Conservation (phyloP, 495 filamentous ascomycete genomes). For the Aspergillus homomorphus region DNA sequence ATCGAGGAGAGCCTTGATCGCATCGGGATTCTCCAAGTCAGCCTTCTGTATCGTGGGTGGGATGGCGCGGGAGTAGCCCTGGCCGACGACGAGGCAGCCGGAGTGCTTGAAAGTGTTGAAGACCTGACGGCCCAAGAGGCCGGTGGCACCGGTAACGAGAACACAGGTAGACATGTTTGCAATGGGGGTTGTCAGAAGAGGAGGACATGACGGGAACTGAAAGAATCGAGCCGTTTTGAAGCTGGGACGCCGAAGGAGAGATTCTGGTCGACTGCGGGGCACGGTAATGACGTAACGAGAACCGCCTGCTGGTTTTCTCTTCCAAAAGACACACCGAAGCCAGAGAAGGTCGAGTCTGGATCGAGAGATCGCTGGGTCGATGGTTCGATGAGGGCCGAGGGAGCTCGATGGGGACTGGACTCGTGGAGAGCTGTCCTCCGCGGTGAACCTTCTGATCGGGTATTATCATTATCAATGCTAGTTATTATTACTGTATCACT, state of each 20-base stretch:
- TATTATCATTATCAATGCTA: not conserved
- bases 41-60: slow-evolving; percentile 73
- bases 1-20: slow-evolving; percentile 62
- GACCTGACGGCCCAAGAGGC: slow-evolving; percentile 78
- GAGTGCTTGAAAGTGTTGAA: slow-evolving; percentile 66
- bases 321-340: not conserved
- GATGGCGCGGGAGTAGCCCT: slow-evolving; percentile 69
- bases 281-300: slow-evolving; percentile 16
- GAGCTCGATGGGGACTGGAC: not conserved
- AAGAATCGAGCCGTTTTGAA: slow-evolving; percentile 1
- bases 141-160: slow-evolving; percentile 82
- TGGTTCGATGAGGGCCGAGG: not conserved
- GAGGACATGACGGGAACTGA: slow-evolving; percentile 11
- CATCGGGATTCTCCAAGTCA: slow-evolving; percentile 59
- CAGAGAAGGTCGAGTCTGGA: not conserved
- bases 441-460: not conserved
- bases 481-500: not conserved
- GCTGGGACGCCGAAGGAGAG: not conserved
- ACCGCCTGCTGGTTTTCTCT: not conserved
- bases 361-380: not conserved
- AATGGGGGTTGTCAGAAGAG: slow-evolving; percentile 1
- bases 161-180: slow-evolving; percentile 56
- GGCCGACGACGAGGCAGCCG: slow-evolving; percentile 77
- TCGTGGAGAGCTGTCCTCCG: not conserved
- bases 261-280: slow-evolving; percentile 14